phyloP scores from a whole-genome alignment of 805 yeast species.

The Wickerhamomyces rabaulensis region DNA sequence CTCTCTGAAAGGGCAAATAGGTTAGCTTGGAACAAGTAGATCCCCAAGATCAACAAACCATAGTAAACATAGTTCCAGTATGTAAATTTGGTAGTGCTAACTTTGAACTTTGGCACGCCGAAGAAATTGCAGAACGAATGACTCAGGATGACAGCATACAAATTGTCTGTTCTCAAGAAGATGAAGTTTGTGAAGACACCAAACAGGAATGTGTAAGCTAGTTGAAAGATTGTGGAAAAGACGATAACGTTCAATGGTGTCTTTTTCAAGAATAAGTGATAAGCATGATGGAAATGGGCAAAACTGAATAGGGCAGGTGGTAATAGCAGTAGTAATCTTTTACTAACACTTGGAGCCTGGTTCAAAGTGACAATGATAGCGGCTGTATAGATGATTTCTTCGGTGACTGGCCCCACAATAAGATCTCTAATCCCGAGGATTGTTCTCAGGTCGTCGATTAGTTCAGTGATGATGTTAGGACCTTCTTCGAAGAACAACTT shows the following conservation, averaged over 20 bases:
- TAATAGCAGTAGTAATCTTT: conserved; percentile 24
- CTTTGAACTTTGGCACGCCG: conserved; percentile 52
- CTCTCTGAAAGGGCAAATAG: conserved; percentile 26
- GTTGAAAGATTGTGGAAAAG: conserved; percentile 42
- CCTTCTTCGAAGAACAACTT: conserved; percentile 24
- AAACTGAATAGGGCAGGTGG: conserved; percentile 69
- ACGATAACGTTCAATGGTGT: conserved; percentile 28
- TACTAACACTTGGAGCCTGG: conserved; percentile 19
- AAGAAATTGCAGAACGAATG: conserved; percentile 67
- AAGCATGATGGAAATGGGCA: conserved; percentile 77
- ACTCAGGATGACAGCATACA: conserved; percentile 52
- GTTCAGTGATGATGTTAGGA: conserved; percentile 12
- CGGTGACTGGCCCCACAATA: conserved; percentile 71
- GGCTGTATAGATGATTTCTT: conserved; percentile 67
- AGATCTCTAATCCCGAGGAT: conserved; percentile 49
- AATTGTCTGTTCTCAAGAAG: conserved; percentile 44
- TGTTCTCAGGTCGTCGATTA: conserved; percentile 20
- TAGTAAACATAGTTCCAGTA: conserved; percentile 33
- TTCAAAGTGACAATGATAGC: conserved; percentile 29
- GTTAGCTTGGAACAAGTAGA: conserved; percentile 29
- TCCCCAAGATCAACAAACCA: conserved; percentile 38
- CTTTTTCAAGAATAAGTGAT: conserved; percentile 34
- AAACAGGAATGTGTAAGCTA: conserved; percentile 61
- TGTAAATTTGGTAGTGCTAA: conserved; percentile 10
- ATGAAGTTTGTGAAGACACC: conserved; percentile 61